Evolutionary conservation across 1,284 basidiomycete species (phyloP).

Genomic region (Xerocomus amazonicus): DNA sequence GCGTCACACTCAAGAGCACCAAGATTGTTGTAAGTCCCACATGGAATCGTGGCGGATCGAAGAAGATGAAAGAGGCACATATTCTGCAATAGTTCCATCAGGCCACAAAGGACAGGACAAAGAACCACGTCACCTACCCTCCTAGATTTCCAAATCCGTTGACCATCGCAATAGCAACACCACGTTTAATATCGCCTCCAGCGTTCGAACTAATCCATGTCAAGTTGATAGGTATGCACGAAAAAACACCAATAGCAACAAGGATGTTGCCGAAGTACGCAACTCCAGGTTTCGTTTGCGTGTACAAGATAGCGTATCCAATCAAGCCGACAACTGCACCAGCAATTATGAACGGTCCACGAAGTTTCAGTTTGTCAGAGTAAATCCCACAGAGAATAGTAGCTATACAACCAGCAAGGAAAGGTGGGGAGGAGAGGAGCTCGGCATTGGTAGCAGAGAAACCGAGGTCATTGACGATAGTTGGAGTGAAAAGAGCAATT

Average conservation of each 20-base stretch:
- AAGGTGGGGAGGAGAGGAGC: slow-evolving; percentile 49
- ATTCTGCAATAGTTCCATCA: slow-evolving; percentile 28
- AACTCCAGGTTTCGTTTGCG: slow-evolving; percentile 31
- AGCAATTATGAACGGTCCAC: slow-evolving; percentile 40
- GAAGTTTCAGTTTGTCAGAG: slow-evolving; percentile 38
- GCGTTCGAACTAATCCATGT: slow-evolving; percentile 55
- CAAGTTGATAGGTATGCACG: slow-evolving; percentile 46
- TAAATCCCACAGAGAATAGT: slow-evolving; percentile 39
- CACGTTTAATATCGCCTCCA: slow-evolving; percentile 52
- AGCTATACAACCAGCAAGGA: slow-evolving; percentile 38
- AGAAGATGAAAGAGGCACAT: slow-evolving; percentile 44
- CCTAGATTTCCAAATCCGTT: slow-evolving; percentile 53
- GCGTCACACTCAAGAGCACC: slow-evolving; percentile 23
- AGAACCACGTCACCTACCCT: slow-evolving; percentile 35
- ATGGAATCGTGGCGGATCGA: slow-evolving; percentile 43
- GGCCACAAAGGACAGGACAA: not conserved
- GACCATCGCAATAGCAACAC: slow-evolving; percentile 52
- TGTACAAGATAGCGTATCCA: slow-evolving; percentile 44
- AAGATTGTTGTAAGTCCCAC: slow-evolving; percentile 46
- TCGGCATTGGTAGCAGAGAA: slow-evolving; percentile 53
- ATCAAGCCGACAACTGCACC: slow-evolving; percentile 36
- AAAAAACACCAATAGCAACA: slow-evolving; percentile 49
- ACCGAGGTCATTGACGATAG: slow-evolving; percentile 49
- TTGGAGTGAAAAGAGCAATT: slow-evolving; percentile 54
- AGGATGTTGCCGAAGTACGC: slow-evolving; percentile 52